A percentile compares a stretch with the other conserved stretches of the same genome.
These are phyloP conservation scores for Botrytis squamosa DNA, from an alignment of 2,329 filamentous ascomycete genomes.

Conservation along the genomic window DNA sequence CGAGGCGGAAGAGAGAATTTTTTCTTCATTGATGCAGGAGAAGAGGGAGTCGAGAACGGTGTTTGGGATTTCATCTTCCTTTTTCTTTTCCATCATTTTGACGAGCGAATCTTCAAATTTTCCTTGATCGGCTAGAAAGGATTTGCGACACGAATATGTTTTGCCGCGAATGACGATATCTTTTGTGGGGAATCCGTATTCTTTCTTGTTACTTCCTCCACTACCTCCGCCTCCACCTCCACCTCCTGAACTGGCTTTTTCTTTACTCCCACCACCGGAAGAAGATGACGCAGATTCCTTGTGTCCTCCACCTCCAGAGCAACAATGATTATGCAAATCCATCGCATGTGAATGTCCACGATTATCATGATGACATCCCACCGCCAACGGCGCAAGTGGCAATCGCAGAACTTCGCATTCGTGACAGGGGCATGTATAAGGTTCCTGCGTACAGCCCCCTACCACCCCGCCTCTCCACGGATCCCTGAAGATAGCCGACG, in stretches of 20 bases:
- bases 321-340: constrained; percentile 19
- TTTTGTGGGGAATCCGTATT: constrained; percentile 32
- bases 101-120: constrained; percentile 35
- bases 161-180: constrained; percentile 34
- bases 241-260: not conserved
- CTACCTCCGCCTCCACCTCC: not conserved
- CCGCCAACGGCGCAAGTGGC: not conserved
- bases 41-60: constrained; percentile 31
- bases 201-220: constrained; percentile 4
- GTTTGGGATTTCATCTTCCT: constrained; percentile 30
- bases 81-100: constrained; percentile 34
- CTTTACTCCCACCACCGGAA: not conserved
- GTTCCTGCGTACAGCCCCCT: not conserved
- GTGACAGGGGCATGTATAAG: constrained; percentile 2
- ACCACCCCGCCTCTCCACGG: not conserved
- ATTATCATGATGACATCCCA: constrained; percentile 8
- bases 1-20: constrained; percentile 19
- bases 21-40: constrained; percentile 34
- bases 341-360: not conserved
- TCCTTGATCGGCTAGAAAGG: constrained; percentile 29
- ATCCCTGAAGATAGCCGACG: not conserved
- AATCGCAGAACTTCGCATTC: constrained; percentile 4
- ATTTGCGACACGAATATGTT: constrained; percentile 29
- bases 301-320: not conserved
- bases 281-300: constrained; percentile 4